A percentile compares a stretch with the other conserved stretches of the same genome.
Evolutionary conservation across 208 protist genomes (phyloP).

Genomic region (Crithidia bombi): DNA sequence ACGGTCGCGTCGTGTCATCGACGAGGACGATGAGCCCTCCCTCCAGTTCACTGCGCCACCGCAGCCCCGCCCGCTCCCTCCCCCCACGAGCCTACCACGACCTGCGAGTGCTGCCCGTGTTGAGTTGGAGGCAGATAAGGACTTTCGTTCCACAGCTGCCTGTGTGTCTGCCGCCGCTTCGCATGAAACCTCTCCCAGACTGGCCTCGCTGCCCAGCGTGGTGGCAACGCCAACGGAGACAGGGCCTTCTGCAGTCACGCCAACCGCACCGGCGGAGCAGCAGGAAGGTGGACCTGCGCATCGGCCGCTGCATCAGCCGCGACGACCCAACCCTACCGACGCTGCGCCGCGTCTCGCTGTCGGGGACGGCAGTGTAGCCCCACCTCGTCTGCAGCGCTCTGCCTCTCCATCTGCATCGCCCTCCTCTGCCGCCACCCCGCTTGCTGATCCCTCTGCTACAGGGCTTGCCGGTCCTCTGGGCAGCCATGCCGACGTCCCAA

Average conservation of each 20-base stretch:
- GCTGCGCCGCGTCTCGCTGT: not conserved
- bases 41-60: conserved; percentile 33
- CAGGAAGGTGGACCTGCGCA: conserved; percentile 5
- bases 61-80: not conserved
- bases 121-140: not conserved
- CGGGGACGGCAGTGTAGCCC: conserved; percentile 11
- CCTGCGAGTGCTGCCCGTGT: not conserved
- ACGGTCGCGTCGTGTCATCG: conserved; percentile 2
- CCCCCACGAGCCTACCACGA: not conserved
- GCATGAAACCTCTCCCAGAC: not conserved
- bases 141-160: not conserved
- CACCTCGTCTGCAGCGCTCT: conserved; percentile 53
- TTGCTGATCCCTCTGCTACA: not conserved
- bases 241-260: not conserved
- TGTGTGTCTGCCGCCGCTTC: not conserved
- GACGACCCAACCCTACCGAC: conserved; percentile 16
- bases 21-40: conserved; percentile 55
- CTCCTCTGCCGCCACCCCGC: conserved; percentile 4
- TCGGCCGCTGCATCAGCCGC: conserved; percentile 24
- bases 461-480: not conserved
- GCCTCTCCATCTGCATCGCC: conserved; percentile 12
- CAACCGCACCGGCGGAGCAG: not conserved
- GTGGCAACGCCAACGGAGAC: not conserved
- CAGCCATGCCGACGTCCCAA: not conserved
- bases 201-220: not conserved